Conservation (phyloP, 306 rosid genomes). For the Pyrus pyrifolia region DNA sequence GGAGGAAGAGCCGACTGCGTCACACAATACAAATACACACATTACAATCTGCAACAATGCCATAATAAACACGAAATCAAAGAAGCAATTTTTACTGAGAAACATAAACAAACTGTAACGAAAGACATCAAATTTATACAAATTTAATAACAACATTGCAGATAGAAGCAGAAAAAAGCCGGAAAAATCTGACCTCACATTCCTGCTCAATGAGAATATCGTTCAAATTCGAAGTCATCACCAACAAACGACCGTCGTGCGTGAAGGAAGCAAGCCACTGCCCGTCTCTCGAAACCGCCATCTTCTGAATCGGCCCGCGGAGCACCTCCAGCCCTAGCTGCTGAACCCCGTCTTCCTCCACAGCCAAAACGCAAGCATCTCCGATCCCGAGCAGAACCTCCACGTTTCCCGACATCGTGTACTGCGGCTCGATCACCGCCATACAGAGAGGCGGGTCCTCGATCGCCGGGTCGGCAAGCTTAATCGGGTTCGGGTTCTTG, state of each 20-base stretch:
- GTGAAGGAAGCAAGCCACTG: constrained; percentile 95
- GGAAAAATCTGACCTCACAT: constrained; percentile 58
- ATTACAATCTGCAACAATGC: background rate
- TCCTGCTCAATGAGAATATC: constrained; percentile 73
- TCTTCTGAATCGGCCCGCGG: constrained; percentile 79
- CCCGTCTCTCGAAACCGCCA: constrained; percentile 86
- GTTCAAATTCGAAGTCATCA: constrained; percentile 67
- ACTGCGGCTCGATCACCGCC: constrained; percentile 94
- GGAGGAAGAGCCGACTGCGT: constrained; percentile 92
- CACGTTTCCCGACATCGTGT: constrained; percentile 82
- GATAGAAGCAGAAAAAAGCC: background rate
- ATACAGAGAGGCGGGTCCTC: constrained; percentile 76
- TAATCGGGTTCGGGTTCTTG: constrained; percentile 41
- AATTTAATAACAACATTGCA: background rate
- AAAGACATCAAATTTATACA: too few species aligned
- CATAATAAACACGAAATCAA: background rate
- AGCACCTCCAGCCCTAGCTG: constrained; percentile 54
- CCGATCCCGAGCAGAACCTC: constrained; percentile 80
- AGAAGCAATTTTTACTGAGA: background rate
- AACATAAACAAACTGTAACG: background rate
- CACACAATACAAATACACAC: constrained; percentile 14
- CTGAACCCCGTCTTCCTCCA: constrained; percentile 90
- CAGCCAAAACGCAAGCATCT: constrained; percentile 56
- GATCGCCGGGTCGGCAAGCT: constrained; percentile 72
- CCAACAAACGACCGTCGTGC: constrained; percentile 78